Percentiles rank a stretch among this genome's conserved stretches.
Conservation (phyloP, 768 basidiomycete species). For the Lactifluus volemus region DNA sequence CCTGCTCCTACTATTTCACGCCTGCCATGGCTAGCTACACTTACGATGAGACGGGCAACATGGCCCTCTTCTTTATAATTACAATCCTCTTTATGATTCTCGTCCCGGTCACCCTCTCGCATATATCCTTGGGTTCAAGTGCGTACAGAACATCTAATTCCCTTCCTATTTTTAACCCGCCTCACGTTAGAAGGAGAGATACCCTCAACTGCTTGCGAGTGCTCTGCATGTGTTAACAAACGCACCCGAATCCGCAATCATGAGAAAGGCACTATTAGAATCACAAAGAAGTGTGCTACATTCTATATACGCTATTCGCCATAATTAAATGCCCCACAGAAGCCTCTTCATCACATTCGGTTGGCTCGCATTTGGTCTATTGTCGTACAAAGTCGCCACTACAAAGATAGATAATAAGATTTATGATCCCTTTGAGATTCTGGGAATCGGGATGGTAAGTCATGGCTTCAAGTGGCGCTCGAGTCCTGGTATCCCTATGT, state of each 20-base stretch:
- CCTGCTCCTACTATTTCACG: background rate
- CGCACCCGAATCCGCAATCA: conserved; percentile 28
- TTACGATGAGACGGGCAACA: conserved; percentile 79
- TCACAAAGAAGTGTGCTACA: conserved; percentile 12
- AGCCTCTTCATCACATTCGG: conserved; percentile 53
- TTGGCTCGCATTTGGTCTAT: conserved; percentile 63
- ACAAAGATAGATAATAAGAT: conserved; percentile 55
- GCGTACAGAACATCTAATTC: background rate
- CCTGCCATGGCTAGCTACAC: conserved; percentile 65
- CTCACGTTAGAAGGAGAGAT: conserved; percentile 3
- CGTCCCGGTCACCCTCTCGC: conserved; percentile 58
- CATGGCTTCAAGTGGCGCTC: background rate
- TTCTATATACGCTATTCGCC: background rate
- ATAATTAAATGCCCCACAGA: conserved; percentile 30
- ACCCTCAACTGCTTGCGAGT: conserved; percentile 15
- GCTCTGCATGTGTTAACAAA: conserved; percentile 17
- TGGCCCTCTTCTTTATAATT: conserved; percentile 87
- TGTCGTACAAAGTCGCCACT: conserved; percentile 57
- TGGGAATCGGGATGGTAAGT: conserved; percentile 66
- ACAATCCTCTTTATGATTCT: conserved; percentile 82
- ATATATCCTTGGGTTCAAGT: conserved; percentile 2
- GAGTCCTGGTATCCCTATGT: background rate
- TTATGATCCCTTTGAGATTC: conserved; percentile 92
- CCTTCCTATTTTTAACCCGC: background rate
- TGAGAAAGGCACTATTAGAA: conserved; percentile 18